phyloP scores from a whole-genome alignment of 2,329 filamentous ascomycete species.

The Beauveria caledonica region DNA sequence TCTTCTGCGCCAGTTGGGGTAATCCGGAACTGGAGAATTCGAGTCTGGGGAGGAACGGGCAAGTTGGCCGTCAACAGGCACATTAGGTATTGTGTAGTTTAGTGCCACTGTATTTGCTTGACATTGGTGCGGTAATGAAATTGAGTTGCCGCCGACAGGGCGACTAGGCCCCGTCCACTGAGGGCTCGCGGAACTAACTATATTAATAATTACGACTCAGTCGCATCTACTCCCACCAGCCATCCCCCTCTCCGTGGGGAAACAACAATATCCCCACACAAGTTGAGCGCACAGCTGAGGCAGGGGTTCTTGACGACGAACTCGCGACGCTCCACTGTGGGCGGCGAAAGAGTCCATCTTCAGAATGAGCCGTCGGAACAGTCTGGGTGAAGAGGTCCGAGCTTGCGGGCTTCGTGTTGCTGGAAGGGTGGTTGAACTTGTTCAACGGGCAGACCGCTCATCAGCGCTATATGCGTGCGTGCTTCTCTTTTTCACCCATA shows the following conservation, averaged over 20 bases:
- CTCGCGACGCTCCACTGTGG: neutral
- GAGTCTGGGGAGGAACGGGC: no score
- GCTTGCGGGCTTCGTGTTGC: no score
- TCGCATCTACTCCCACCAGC: neutral
- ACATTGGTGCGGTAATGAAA: no score
- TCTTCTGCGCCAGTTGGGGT: no score
- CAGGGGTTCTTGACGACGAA: neutral
- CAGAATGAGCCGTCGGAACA: neutral
- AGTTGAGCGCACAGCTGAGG: neutral
- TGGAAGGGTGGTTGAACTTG: no score
- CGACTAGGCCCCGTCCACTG: neutral
- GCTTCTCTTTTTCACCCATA: no score
- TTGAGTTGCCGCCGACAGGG: neutral
- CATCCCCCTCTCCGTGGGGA: neutral
- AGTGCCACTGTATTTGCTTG: no score
- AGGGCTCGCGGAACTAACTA: neutral
- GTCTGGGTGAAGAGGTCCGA: neutral
- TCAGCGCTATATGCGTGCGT: no score
- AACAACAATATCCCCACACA: neutral
- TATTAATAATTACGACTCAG: constrained; percentile 6
- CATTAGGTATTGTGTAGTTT: no score
- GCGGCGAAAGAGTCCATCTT: neutral
- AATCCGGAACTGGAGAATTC: no score
- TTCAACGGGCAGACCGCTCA: no score
- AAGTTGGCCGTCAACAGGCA: no score